These are phyloP conservation scores for Cubamyces lactineus DNA, from an alignment of 768 basidiomycete genomes.

Conservation along the genomic window DNA sequence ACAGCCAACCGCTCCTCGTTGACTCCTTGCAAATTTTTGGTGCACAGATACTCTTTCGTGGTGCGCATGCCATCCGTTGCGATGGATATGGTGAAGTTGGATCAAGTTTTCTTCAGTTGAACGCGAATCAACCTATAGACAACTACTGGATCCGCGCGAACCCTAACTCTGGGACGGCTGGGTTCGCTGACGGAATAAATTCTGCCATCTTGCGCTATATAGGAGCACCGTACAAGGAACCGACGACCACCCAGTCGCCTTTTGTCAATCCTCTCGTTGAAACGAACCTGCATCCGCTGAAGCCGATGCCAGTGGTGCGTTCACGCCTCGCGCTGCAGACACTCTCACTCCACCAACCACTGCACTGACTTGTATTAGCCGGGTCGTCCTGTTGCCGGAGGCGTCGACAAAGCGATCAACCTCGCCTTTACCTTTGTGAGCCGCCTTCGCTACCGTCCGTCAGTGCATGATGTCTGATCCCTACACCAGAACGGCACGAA, in stretches of 20 bases:
- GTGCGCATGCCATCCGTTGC: slow-evolving; percentile 7
- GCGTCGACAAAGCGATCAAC: slow-evolving; percentile 23
- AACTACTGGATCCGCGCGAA: slow-evolving; percentile 30
- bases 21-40: slow-evolving; percentile 48
- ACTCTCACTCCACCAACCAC: too few relatives aligned
- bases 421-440: slow-evolving; percentile 28
- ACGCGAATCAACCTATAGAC: slow-evolving; percentile 26
- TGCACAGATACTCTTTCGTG: slow-evolving; percentile 58
- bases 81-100: background rate
- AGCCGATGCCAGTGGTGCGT: slow-evolving; percentile 18
- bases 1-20: slow-evolving; percentile 43
- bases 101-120: slow-evolving; percentile 6
- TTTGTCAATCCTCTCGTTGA: slow-evolving; percentile 20
- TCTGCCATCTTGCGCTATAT: slow-evolving; percentile 49
- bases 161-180: slow-evolving; percentile 26
- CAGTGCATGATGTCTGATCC: slow-evolving; percentile 9
- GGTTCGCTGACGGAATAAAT: slow-evolving; percentile 41
- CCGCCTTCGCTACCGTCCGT: background rate
- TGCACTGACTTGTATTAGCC: slow-evolving; percentile 11
- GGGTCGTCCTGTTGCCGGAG: slow-evolving; percentile 22
- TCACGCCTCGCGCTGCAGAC: too few relatives aligned
- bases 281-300: slow-evolving; percentile 22
- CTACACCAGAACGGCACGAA: slow-evolving; percentile 28
- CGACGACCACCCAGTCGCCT: slow-evolving; percentile 25
- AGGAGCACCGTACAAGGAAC: slow-evolving; percentile 41